Conservation (phyloP, 2,329 filamentous ascomycete species). For the Zasmidium angulare region DNA sequence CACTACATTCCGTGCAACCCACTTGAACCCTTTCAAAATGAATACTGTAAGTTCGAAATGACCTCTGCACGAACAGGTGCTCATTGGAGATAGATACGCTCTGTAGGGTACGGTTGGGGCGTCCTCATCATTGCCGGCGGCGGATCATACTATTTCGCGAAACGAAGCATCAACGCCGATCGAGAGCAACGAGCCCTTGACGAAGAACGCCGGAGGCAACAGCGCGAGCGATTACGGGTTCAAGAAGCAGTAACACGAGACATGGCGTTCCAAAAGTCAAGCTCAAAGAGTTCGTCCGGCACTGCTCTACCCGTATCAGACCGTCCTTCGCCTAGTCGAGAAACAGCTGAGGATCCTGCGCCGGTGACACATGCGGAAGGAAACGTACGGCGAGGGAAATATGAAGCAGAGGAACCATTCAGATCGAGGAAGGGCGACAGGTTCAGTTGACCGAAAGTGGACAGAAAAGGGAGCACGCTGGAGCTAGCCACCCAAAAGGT, state of each 20-base stretch:
- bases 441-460: slow-evolving; percentile 62
- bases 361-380: slow-evolving; percentile 75
- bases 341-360: slow-evolving; percentile 64
- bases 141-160: slow-evolving; percentile 93
- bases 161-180: slow-evolving; percentile 89
- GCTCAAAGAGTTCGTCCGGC: slow-evolving; percentile 39
- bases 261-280: slow-evolving; percentile 9
- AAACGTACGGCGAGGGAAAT: slow-evolving; percentile 79
- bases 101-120: slow-evolving; percentile 78
- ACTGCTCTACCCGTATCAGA: slow-evolving; percentile 18
- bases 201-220: slow-evolving; percentile 55
- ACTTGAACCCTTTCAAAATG: slow-evolving; percentile 9
- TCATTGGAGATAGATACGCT: slow-evolving; percentile 20
- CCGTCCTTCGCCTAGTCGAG: slow-evolving; percentile 20
- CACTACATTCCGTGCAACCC: too few species aligned
- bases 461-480: too few species aligned
- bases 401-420: slow-evolving; percentile 76
- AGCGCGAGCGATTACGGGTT: slow-evolving; percentile 25
- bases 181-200: slow-evolving; percentile 70
- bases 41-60: slow-evolving; percentile 22
- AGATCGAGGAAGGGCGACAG: slow-evolving; percentile 80
- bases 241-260: slow-evolving; percentile 23
- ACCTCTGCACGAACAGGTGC: neutral
- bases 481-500: too few species aligned
- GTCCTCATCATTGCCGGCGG: slow-evolving; percentile 83